Evolutionary conservation across 2,329 filamentous ascomycete genomes (phyloP).

Genomic region (Pyricularia grisea): DNA sequence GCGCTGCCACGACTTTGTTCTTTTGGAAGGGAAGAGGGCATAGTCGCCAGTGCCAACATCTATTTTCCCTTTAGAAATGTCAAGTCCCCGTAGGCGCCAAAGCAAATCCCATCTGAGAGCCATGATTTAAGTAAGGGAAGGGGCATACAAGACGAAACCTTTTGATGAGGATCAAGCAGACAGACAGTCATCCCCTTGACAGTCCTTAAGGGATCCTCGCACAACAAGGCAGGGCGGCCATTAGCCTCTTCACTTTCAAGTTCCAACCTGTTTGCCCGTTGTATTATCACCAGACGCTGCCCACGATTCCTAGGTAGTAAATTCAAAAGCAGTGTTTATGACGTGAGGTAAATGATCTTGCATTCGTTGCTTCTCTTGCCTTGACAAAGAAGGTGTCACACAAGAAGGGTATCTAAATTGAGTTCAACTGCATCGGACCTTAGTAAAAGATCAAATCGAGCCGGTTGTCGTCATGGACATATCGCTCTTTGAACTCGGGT

Average conservation of each 20-base stretch:
- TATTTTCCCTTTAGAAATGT: not conserved
- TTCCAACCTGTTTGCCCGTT: too few species aligned
- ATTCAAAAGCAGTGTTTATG: too few species aligned
- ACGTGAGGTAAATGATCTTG: not conserved
- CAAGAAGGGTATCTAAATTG: conserved; percentile 3
- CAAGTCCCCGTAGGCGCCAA: too few species aligned
- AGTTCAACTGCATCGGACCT: conserved; percentile 9
- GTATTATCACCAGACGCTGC: too few species aligned
- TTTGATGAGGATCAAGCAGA: not conserved
- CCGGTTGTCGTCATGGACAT: conserved; percentile 47
- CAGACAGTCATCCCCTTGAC: too few species aligned
- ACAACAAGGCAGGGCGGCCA: too few species aligned
- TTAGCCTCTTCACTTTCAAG: too few species aligned
- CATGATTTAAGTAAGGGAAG: not conserved
- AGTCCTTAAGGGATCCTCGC: too few species aligned
- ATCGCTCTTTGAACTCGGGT: conserved; percentile 57
- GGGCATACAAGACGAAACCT: not conserved
- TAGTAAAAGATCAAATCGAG: conserved; percentile 59
- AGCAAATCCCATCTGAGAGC: not conserved
- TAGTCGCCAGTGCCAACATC: not conserved
- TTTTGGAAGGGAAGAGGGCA: not conserved
- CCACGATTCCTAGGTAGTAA: too few species aligned
- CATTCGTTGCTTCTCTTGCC: not conserved
- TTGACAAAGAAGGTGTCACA: not conserved
- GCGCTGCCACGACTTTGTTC: too few species aligned